Evolutionary conservation across 345 rosid species (phyloP).

Genomic region (Arabidopsis thaliana): TAIR10.1 NC_003071.7:16353001-16353500

Average conservation of each 20-base stretch:
- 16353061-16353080: conserved; percentile 26
- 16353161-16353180: conserved; percentile 99
- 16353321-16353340: conserved; percentile 92
- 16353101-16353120: conserved; percentile 94
- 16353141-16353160: conserved; percentile 93
- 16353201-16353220: conserved; percentile 77
- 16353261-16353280: conserved; percentile 22
- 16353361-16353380: conserved; percentile 92
- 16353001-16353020: conserved; percentile 5
- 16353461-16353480: conserved; percentile 55
- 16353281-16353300: conserved; percentile 51
- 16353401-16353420: conserved; percentile 82
- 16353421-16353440: conserved; percentile 87
- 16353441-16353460: conserved; percentile 66
- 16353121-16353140: conserved; percentile 91
- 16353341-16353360: conserved; percentile 92
- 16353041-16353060: conserved; percentile 18
- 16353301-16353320: conserved; percentile 95
- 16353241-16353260: conserved; percentile 31
- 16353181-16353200: conserved; percentile 78
- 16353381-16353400: conserved; percentile 87
- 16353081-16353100: conserved; percentile 16
- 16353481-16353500: conserved; percentile 1
- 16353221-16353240: conserved; percentile 18
- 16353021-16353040: conserved; percentile 10